Evolutionary conservation across 768 basidiomycete species (phyloP).

Genomic region (Serendipita sp.): DNA sequence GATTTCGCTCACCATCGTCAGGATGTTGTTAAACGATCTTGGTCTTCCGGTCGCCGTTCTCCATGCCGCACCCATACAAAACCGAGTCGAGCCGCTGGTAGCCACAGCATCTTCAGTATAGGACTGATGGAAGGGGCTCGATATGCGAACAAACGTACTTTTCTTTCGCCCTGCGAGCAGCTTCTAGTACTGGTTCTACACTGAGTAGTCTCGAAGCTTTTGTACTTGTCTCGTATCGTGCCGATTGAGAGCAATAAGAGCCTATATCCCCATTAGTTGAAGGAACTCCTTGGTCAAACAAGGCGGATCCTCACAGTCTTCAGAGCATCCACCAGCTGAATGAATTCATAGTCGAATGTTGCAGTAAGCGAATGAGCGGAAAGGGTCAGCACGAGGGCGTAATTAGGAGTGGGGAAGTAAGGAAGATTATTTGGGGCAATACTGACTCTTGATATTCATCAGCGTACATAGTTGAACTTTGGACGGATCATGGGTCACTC

Average conservation of each 20-base stretch:
- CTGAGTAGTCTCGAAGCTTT: constrained; percentile 77
- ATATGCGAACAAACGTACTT: constrained; percentile 24
- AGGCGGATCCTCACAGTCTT: constrained; percentile 62
- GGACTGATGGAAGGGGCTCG: background rate
- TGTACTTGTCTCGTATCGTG: constrained; percentile 78
- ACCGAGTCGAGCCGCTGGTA: constrained; percentile 65
- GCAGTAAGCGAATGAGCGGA: background rate
- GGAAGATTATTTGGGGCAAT: background rate
- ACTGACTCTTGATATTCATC: constrained; percentile 95
- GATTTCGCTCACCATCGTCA: constrained; percentile 22
- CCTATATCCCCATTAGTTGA: constrained; percentile 27
- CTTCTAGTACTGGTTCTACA: constrained; percentile 81
- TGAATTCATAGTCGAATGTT: background rate
- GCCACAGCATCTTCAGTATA: background rate
- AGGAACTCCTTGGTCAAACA: constrained; percentile 6
- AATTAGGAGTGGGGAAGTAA: background rate
- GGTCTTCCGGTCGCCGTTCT: constrained; percentile 25
- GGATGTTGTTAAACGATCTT: constrained; percentile 1
- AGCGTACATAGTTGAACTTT: constrained; percentile 94
- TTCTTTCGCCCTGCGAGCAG: constrained; percentile 82
- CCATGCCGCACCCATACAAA: constrained; percentile 99
- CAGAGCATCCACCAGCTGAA: constrained; percentile 82
- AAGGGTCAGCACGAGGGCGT: constrained; percentile 15
- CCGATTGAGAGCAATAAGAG: constrained; percentile 96
- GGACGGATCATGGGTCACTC: constrained; percentile 68